A percentile compares a stretch with the other conserved stretches of the same genome.
phyloP scores from a whole-genome alignment of 139 green algal genomes.

The Diplosphaera chodatii region DNA sequence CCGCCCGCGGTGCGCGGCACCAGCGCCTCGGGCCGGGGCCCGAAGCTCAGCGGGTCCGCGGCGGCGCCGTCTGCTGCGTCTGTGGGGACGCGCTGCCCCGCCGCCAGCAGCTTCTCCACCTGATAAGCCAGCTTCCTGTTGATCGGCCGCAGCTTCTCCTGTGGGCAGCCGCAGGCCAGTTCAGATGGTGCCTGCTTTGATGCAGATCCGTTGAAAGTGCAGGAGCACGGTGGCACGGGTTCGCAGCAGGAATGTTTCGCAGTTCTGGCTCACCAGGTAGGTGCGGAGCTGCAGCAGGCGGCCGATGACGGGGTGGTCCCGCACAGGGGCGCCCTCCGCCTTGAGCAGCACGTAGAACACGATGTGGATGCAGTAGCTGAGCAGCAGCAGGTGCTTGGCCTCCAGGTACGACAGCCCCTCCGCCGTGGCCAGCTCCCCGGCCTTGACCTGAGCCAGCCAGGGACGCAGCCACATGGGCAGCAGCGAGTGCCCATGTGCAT shows the following conservation, averaged over 20 bases:
- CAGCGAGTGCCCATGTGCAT: too few species aligned
- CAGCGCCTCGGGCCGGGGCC: slow-evolving; percentile 69
- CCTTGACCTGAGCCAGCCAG: slow-evolving; percentile 33
- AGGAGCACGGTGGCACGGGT: too few species aligned
- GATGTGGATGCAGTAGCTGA: slow-evolving; percentile 86
- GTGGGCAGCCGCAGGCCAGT: too few species aligned
- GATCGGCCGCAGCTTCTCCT: slow-evolving; percentile 85
- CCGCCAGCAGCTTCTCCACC: slow-evolving; percentile 89
- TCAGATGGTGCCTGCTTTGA: too few species aligned
- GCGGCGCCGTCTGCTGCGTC: slow-evolving; percentile 6
- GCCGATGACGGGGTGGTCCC: slow-evolving; percentile 85
- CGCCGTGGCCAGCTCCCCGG: slow-evolving; percentile 64
- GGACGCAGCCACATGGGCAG: too few species aligned
- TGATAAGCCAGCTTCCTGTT: slow-evolving; percentile 95
- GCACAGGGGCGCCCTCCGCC: slow-evolving; percentile 79
- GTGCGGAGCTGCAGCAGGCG: slow-evolving; percentile 74
- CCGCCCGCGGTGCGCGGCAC: slow-evolving; percentile 28
- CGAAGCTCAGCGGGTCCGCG: slow-evolving; percentile 35
- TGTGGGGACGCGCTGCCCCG: slow-evolving; percentile 17
- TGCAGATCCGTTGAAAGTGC: too few species aligned
- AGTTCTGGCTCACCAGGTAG: slow-evolving; percentile 77
- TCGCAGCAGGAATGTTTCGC: too few species aligned
- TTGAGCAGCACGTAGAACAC: slow-evolving; percentile 97
- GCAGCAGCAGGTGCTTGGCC: slow-evolving; percentile 94
- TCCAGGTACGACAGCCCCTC: slow-evolving; percentile 92